Base-by-base conservation (phyloP, 305 asterid genomes). In the Galium porrigens region DNA sequence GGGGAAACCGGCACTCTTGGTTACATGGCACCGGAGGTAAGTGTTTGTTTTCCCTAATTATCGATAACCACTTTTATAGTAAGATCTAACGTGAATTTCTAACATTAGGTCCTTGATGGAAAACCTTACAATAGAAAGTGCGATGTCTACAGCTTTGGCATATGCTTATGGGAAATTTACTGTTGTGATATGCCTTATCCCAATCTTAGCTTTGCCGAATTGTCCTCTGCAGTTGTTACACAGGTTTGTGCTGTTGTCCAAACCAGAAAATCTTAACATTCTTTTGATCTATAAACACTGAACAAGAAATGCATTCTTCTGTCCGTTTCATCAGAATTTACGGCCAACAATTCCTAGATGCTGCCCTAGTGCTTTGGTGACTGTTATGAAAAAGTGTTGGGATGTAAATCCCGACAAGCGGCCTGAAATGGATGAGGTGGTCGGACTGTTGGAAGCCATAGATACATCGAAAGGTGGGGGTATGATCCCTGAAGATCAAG, bases 1-100 rank as follows among this genome's bases (percentile, higher is more conserved):
- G 96, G 96, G 63, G 96, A 87, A 78, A 89, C 97, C 0, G 97
- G 97, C 63, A 89, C 97, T 42, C 94, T 89, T 7, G 97, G 97
- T 62, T 89, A 89, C 82, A 89, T 89, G 97, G 97, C 97, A 49
- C 97, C 97, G 0, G 97, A 89, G 95, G 96, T 89, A 80, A 62
- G 36, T 59, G 8, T 3, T 8, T 15, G 9, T n/a, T 8, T 34
- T 14, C 37, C 60, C 7, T 17, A 4, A 12, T 0, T 12, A 44
- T 20, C 4, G 6, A 33, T 30, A 22, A 37, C 9, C 53, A n/a
- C 4, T 20, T 14, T 9, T 8, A 5, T 27, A 51, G 6, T 36
- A n/a, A 5, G 5, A 18, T 32, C 63, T 68, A 22, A 68, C 57
- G 6, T 63, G 6, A 52, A 54, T 15, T 44, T 57, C 7, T 33